Evolutionary conservation across 768 basidiomycete species (phyloP), one percentile per base, ranked within the genome.

Genomic region (Naganishia kalamii): DNA sequence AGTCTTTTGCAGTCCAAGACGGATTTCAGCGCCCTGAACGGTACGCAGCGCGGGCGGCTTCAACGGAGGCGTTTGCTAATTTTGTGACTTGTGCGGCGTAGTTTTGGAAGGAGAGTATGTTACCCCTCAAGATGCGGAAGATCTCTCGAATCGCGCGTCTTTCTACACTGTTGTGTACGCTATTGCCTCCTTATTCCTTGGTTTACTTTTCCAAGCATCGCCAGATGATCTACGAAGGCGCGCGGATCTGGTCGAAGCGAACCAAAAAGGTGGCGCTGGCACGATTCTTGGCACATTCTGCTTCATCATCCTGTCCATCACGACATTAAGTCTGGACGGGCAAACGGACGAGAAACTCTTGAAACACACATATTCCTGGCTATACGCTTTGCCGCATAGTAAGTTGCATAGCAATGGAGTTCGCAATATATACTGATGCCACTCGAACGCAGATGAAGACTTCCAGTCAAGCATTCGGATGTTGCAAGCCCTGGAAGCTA

Each of bases 141-240:
- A 52, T 6, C 17, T 64, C 11, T 25, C 49, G 11, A 25, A 52
- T 11, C 23, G 23, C 15, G 50, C 63, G 21, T 29, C 50, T 1
- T 64, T 64, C 43, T 57, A 64, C 23, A 33, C 50, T 13, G 32
- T 57, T n/a, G 50, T 43, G 4, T 64, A 54, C n/a, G 63, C 63
- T 25, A 25, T 54, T 1, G 63, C 63, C 11, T 54, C 49, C 13
- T 33, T 64, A 41, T 33, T 52, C n/a, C 35, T 64, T 7, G 63
- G 63, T 4, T 37, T 64, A 10, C 50, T 64, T 17, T 64, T 48
- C 63, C 30, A 54, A 21, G 41, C 49, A 13, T 25, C 37, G n/a
- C 27, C 30, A 3, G 41, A 13, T 1, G 63, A 64, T 1, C 19
- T 64, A 25, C 40, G 40, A 7, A 47, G 44, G 19, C 63, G 63